Conservation (phyloP, 2,329 filamentous ascomycete species). For the Amylocarpus encephaloides region DNA sequence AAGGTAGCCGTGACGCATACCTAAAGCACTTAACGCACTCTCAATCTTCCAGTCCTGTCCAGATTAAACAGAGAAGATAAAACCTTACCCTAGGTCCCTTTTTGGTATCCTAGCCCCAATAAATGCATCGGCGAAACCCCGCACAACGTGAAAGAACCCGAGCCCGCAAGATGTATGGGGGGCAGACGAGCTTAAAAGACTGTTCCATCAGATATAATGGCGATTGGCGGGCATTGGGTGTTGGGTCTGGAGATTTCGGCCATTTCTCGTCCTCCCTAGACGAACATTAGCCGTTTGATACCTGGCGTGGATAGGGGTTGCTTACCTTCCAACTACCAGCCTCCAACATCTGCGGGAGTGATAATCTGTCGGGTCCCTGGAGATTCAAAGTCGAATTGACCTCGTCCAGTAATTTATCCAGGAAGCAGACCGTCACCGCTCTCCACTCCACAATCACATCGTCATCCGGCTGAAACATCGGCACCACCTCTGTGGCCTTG, state of each 20-base stretch:
- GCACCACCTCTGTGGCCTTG: constrained; percentile 66
- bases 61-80: too few relatives aligned
- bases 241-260: constrained; percentile 93
- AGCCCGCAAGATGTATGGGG: too few relatives aligned
- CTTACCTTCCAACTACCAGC: constrained; percentile 96
- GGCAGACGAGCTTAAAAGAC: constrained; percentile 60
- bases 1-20: too few relatives aligned
- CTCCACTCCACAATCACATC: constrained; percentile 78
- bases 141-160: too few relatives aligned
- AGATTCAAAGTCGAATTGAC: constrained; percentile 65
- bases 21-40: too few relatives aligned
- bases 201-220: constrained; percentile 93
- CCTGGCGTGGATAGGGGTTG: constrained; percentile 3
- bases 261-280: constrained; percentile 82
- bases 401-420: constrained; percentile 63
- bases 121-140: too few relatives aligned
- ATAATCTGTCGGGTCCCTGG: constrained; percentile 63
- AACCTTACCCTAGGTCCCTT: too few relatives aligned
- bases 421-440: constrained; percentile 66
- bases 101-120: too few relatives aligned
- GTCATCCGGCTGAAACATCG: constrained; percentile 65
- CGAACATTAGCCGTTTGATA: constrained; percentile 20
- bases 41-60: too few relatives aligned
- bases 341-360: constrained; percentile 82
- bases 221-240: constrained; percentile 78